Base-by-base conservation (phyloP, 805 yeast species). In the Hemisphaericaspora nanyangensis region DNA sequence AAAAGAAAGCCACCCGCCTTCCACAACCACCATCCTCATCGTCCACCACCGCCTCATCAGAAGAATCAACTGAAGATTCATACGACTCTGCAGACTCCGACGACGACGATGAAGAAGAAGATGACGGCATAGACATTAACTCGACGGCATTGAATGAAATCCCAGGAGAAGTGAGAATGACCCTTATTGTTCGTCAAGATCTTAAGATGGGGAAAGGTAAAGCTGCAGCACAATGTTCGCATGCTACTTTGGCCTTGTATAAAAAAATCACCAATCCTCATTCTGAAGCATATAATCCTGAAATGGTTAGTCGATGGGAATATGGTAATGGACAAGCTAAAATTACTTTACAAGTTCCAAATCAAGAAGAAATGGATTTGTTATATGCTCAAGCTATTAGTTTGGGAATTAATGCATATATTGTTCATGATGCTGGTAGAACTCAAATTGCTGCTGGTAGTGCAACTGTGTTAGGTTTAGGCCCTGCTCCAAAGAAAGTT, bases 401-500 rank as follows among this genome's bases (percentile, higher is more conserved):
- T 3, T 53, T 85, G 39, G 90, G 90, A 6, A 75, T 93, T 13
- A 85, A 88, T 51, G 78, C 91, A 2, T 76, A 80, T 47, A 76
- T 87, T 5, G 88, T 93, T 28, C 95, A 85, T 50, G 99, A 93
- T 64, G 99, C 99, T 18, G 99, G 99, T 3, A 76, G 97, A 51
- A 91, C 99, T 1, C 97, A 93, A 59, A 79, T 93, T 36, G 95
- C 87, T n/a, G 85, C 96, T 5, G 98, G 98, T 1, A 82, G 93
- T 43, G 95, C 95, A 2, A 93, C 99, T 0, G 98, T 93, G 1
- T 64, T 93, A n/a, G 99, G 98, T 1, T 58, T 93, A 19, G 99
- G 99, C 0, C 99, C 99, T 1, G 98, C 96, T 15, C 97, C 98
- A 17, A 86, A 81, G 48, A 50, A 72, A 0, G 79, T 82, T 0